phyloP scores from a whole-genome alignment of 805 yeast genomes.

The Saccharomycopsis synnaedendra region DNA sequence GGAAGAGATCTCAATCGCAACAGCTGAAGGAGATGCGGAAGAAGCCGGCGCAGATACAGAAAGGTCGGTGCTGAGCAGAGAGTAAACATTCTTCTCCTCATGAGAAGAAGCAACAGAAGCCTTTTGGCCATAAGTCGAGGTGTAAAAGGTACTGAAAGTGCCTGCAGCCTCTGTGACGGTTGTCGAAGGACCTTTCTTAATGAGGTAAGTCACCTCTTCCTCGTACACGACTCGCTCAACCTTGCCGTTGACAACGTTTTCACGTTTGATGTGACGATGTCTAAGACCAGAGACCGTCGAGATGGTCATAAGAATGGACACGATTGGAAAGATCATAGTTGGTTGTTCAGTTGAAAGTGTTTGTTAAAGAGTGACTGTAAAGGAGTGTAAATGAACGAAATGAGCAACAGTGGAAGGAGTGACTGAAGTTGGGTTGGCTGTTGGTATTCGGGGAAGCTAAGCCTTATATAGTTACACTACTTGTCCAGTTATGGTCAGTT shows the following conservation, averaged over 20 bases:
- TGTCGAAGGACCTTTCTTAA: conserved; percentile 5
- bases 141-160: background rate
- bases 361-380: background rate
- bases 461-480: too few species aligned
- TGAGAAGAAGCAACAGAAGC: background rate
- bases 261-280: conserved; percentile 6
- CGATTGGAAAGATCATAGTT: background rate
- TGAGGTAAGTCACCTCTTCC: conserved; percentile 4
- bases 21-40: background rate
- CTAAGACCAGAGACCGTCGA: background rate
- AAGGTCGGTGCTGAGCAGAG: background rate
- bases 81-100: background rate
- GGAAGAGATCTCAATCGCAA: background rate
- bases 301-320: background rate
- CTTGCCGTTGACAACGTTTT: background rate
- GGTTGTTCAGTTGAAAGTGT: background rate
- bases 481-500: too few species aligned
- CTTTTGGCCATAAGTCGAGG: background rate
- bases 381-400: background rate
- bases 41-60: background rate
- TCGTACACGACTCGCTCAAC: conserved; percentile 4
- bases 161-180: conserved; percentile 3
- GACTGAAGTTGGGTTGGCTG: conserved; percentile 2
- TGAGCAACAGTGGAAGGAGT: conserved; percentile 1
- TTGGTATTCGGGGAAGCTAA: too few species aligned